Base-by-base conservation (phyloP, 2,329 filamentous ascomycete species). In the Bisporella sp. region DNA sequence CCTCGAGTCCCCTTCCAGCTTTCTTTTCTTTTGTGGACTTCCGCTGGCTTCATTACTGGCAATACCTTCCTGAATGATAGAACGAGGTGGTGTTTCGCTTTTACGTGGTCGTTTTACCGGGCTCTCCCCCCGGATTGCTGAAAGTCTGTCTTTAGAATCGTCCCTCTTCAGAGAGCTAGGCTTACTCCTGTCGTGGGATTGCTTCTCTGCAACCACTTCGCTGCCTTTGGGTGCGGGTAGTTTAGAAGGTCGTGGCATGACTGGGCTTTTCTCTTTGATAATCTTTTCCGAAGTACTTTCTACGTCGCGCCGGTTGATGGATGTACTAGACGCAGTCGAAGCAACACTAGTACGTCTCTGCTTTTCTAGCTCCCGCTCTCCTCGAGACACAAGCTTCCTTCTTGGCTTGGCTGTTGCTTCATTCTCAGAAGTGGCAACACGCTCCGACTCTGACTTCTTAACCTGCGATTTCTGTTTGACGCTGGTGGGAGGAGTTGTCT, bases 351-450 rank as follows among this genome's bases (percentile, higher is more conserved):
- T 71, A 5, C 81, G 77, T 13, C 79, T 71, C 45, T 64, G 56
- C 56, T 81, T 66, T 45, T 65, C 77, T 13, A 77, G 71, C 59
- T 81, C 78, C 7, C 77, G 75, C 53, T 66, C 77, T 13, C 77
- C 77, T 54, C 80, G 78, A 1, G 81, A 84, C 21, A 85, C 73
- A 8, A 85, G 71, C 60, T 84, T 85, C 29, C 81, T 70, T 2
- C 81, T 80, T 60, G 84, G 85, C 28, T 72, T 64, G 6, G 75
- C 2, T 8, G 57, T 56, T 74, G 80, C 59, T 78, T 78, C 63
- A 30, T 65, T 62, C 33, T 62, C 31, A 0, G 77, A 33, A 0
- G 77, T 79, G 5, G 71, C 67, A 2, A 68, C 71, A 11, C 73
- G 71, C 45, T 84, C 81, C 0, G 76, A 72, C 47, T 84, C 81